Base-by-base conservation (phyloP, 1,284 basidiomycete species). In the Cryptococcus sp. region DNA sequence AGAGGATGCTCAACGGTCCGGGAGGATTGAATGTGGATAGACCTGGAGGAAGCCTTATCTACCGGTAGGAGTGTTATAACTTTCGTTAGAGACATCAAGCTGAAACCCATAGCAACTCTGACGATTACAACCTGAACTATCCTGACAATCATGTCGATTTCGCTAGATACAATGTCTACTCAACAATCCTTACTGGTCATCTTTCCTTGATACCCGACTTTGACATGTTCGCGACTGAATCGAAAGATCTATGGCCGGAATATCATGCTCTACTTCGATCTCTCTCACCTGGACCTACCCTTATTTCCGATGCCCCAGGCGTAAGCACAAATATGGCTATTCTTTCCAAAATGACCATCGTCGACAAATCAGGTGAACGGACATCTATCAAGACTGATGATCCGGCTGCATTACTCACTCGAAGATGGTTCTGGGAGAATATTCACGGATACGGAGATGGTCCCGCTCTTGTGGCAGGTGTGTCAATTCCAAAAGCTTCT, bases 211-310 rank as follows among this genome's bases (percentile, higher is more conserved):
- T 66, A 8, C 66, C 61, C 4, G 69, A 73, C 54, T 66, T 62
- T 36, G 71, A 73, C 63, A 70, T 73, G 71, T 70, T 70, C 55
- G 64, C 67, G 43, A 61, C 67, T 0, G 44, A 51, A 5, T 56
- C 59, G 30, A 44, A 14, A n/a, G 41, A 46, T 15, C 54, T 52
- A 34, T 53, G 52, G 44, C 67, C 68, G 2, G 44, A 50, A 3
- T 61, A 65, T 14, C 70, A 73, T 36, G 71, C 66, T 3, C 51
- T 71, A 3, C 59, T 73, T 8, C 58, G 71, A 8, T 57, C 58
- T 3, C 34, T 71, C 41, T 58, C 58, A 32, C 64, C 68, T 2
- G 71, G 71, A 8, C 70, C 70, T 8, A 49, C 64, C 10, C 52
- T 73, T 2, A 50, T 73, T 5, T 64, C 67, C 14, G 71, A 73